Base-by-base conservation (phyloP, 129 eudicot species). In the Escallonia herrerae region DNA sequence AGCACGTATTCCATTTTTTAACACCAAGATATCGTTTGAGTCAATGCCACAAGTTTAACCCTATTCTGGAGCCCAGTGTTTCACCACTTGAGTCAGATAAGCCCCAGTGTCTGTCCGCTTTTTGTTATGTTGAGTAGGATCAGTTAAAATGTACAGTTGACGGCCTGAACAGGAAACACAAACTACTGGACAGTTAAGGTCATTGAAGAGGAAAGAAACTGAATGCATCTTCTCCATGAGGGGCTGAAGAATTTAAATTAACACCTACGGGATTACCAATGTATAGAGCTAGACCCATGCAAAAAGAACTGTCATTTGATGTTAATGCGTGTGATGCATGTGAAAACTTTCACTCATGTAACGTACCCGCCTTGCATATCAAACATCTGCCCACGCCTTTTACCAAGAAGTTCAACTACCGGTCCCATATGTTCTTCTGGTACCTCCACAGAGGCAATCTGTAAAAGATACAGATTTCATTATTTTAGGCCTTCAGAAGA, bases 321-420 rank as follows among this genome's bases (percentile, higher is more conserved):
- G 0, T 22, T 22, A 22, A 22, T 22, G 33, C 33, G 33, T 22
- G 33, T 22, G 33, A 22, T 22, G 33, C 33, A 22, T 22, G 33
- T 22, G 33, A 22, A 22, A 22, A 22, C 33, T 22, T 22, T 22
- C 33, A 22, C 33, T 22, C 33, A 65, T 62, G 65, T 62, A 53
- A 61, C 86, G 15, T 85, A 91, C 95, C 95, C 96, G 40, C 89
- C 95, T 76, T 91, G 84, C 98, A 91, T 91, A 68, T 91, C 94
- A 78, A 79, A 61, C 98, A 91, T 91, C 67, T 78, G 98, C 46
- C 96, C 98, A 70, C 98, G 96, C 68, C 98, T 83, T 85, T 77
- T 77, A 72, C 98, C 98, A 9, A 91, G 91, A 79, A 88, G 95
- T 82, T 91, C 96, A 49, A 91, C 96, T 60, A 91, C 98, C 11